A percentile compares a stretch with the other conserved stretches of the same genome.
phyloP scores from a whole-genome alignment of 2,329 filamentous ascomycete species.

The Claviceps purpurea region DNA sequence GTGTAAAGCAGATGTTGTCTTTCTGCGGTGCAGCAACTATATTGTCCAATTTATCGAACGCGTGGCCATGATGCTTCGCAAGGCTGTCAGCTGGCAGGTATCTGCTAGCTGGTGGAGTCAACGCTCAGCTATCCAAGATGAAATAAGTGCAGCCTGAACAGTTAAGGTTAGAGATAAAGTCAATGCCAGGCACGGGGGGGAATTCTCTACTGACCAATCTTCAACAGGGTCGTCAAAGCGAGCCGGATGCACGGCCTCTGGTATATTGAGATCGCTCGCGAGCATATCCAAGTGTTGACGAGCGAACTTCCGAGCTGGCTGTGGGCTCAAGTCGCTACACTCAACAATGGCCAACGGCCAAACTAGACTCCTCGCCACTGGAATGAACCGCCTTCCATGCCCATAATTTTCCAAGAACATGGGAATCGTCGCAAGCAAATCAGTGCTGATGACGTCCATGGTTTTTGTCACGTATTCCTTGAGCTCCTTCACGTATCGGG shows the following conservation, averaged over 20 bases:
- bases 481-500: conserved; percentile 2
- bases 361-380: conserved; percentile 11
- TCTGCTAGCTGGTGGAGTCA: too few species aligned
- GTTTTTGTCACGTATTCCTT: conserved; percentile 4
- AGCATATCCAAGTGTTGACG: conserved; percentile 10
- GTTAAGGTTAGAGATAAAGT: background rate
- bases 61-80: too few species aligned
- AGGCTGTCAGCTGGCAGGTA: too few species aligned
- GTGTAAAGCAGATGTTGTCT: too few species aligned
- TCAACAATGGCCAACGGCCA: conserved; percentile 14
- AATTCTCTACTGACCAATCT: background rate
- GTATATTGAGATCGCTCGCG: conserved; percentile 11
- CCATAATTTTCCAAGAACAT: conserved; percentile 7
- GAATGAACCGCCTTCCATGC: conserved; percentile 7
- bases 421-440: conserved; percentile 12
- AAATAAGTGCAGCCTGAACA: background rate
- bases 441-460: conserved; percentile 9
- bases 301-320: conserved; percentile 6
- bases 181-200: background rate
- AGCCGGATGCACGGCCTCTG: conserved; percentile 7
- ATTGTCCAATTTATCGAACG: too few species aligned
- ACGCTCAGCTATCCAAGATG: background rate
- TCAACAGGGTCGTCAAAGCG: background rate
- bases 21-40: too few species aligned
- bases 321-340: conserved; percentile 4